phyloP scores from a whole-genome alignment of 2,329 filamentous ascomycete genomes.

The Chrysoporthe puriensis region DNA sequence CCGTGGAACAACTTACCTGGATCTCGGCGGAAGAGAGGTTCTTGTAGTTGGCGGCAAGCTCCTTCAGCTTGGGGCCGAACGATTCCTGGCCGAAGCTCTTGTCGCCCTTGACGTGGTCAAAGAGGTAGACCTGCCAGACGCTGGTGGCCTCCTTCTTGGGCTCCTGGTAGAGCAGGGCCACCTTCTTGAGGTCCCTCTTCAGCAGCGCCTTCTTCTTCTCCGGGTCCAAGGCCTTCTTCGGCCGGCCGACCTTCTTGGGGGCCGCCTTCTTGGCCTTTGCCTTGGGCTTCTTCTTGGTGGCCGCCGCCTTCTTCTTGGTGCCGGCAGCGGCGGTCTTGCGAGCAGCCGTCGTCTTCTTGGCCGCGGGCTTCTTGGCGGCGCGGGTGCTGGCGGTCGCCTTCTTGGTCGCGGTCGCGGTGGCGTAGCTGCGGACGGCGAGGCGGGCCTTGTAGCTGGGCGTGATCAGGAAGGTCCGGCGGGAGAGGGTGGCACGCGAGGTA shows the following conservation, averaged over 20 bases:
- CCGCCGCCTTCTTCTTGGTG: conserved; percentile 29
- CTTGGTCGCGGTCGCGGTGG: conserved; percentile 28
- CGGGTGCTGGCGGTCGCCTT: conserved; percentile 18
- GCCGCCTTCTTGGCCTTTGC: conserved; percentile 26
- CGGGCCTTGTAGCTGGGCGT: conserved; percentile 24
- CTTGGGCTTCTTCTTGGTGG: conserved; percentile 31
- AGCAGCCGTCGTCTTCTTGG: conserved; percentile 33
- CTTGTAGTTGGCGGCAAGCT: conserved; percentile 43
- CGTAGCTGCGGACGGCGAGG: conserved; percentile 30
- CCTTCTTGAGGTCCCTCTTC: conserved; percentile 43
- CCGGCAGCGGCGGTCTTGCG: conserved; percentile 32
- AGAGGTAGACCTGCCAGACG: conserved; percentile 45
- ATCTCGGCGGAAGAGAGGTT: conserved; percentile 44
- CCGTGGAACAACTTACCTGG: conserved; percentile 44
- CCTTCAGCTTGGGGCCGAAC: conserved; percentile 33
- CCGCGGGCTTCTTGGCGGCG: conserved; percentile 33
- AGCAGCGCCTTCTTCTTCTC: conserved; percentile 43
- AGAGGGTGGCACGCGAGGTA: conserved; percentile 23
- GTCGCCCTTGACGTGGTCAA: conserved; percentile 37
- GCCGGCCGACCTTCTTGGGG: conserved; percentile 33
- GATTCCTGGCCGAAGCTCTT: neutral
- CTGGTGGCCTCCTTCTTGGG: conserved; percentile 39
- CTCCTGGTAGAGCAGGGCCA: conserved; percentile 44
- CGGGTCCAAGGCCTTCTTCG: conserved; percentile 41
- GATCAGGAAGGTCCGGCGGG: conserved; percentile 23